A percentile compares a stretch with the other conserved stretches of the same genome.
Evolutionary conservation across 768 basidiomycete species (phyloP).

Genomic region (Lactifluus piperatus): DNA sequence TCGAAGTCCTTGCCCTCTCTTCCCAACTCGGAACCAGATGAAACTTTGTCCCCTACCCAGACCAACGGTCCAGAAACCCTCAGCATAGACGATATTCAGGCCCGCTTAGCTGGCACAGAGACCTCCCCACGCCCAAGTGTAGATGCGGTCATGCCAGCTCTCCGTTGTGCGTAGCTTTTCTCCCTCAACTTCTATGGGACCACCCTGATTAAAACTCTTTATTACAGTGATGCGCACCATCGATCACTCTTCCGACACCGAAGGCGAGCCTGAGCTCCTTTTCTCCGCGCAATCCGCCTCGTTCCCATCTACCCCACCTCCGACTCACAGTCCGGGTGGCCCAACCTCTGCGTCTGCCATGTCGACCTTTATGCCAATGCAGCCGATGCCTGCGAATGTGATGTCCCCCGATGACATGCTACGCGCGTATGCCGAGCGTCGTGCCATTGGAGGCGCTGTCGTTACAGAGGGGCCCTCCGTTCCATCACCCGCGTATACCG

Average conservation of each 20-base stretch:
- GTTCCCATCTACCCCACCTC: constrained; percentile 28
- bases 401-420: constrained; percentile 72
- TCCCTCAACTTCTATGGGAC: not conserved
- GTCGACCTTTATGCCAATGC: constrained; percentile 33
- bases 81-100: constrained; percentile 54
- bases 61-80: constrained; percentile 34
- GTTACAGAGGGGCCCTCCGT: constrained; percentile 19
- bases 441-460: constrained; percentile 28
- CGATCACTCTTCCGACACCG: constrained; percentile 7
- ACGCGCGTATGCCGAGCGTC: constrained; percentile 56
- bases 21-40: constrained; percentile 6
- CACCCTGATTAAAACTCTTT: constrained; percentile 4
- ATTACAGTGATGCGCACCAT: constrained; percentile 66
- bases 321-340: constrained; percentile 26
- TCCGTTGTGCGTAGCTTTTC: constrained; percentile 42
- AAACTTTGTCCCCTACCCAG: constrained; percentile 37
- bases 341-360: constrained; percentile 29
- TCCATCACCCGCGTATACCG: constrained; percentile 24
- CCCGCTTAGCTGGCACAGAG: constrained; percentile 36
- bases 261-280: constrained; percentile 33
- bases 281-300: constrained; percentile 27
- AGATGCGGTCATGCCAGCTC: constrained; percentile 61
- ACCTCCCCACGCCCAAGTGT: constrained; percentile 31
- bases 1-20: constrained; percentile 20
- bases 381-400: constrained; percentile 32